Evolutionary conservation across 2,329 filamentous ascomycete genomes (phyloP), one percentile per base, ranked within the genome.

Genomic region (Epichloe sp.): DNA sequence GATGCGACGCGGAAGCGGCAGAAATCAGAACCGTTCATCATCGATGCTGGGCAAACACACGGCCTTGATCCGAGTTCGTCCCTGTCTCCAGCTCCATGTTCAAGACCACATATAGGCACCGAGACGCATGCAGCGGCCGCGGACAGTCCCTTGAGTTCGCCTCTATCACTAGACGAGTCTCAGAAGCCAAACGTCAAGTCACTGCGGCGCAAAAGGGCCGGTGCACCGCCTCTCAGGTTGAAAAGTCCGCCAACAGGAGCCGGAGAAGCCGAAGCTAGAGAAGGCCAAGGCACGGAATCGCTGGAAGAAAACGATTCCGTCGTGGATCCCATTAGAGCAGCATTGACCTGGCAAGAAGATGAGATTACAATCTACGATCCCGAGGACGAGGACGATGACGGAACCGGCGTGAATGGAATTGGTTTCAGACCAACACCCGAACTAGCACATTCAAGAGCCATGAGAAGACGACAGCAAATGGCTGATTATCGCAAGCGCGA

Each of bases 331-430:
- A 60, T 80, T 10, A 72, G 79, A 37, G 78, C 79, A 6, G 73
- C 78, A 3, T 68, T 83, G 49, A 84, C 81, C 2, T 85, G 81
- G 81, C 79, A 80, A 58, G 79, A 83, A 56, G 76, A 83, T 57
- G 81, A 84, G 60, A 84, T 85, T 54, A 84, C 81, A 2, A 71
- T 83, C 31, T 81, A 83, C 62, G 77, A 83, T 57, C 77, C 79
- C 0, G 70, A 79, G 41, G 81, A 84, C 59, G 73, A 77, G 55
- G 80, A 85, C 55, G 81, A 85, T 58, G 81, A 85, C 59, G 81
- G 81, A 48, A 78, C 76, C 3, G 81, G 81, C 21, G 79, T 85
- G 59, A 83, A 85, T 61, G 81, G 81, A 5, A 79, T 85, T 53
- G 81, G 81, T 0, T 85, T 84, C 66, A 79, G 74, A 58, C 80